Percentiles rank a stretch among this genome's conserved stretches.
phyloP scores from a whole-genome alignment of 2,329 filamentous ascomycete genomes.

The Juglanconis sp. region DNA sequence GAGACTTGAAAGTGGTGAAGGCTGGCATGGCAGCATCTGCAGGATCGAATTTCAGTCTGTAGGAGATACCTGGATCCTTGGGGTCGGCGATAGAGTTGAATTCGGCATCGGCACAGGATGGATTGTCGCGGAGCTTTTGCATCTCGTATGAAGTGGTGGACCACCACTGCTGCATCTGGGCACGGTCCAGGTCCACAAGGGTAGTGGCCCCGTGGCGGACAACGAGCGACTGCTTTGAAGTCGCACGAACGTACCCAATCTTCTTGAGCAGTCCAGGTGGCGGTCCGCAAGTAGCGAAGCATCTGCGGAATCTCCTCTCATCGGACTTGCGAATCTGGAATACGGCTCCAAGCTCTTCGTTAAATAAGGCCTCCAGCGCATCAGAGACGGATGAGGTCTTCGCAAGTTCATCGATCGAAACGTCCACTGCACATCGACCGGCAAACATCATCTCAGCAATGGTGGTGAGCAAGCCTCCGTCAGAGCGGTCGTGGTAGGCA shows the following conservation, averaged over 20 bases:
- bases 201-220: constrained; percentile 69
- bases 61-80: constrained; percentile 77
- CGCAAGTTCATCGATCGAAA: constrained; percentile 74
- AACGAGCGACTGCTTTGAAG: constrained; percentile 70
- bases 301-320: constrained; percentile 80
- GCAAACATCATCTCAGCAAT: constrained; percentile 98
- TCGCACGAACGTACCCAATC: constrained; percentile 72
- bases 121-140: constrained; percentile 87
- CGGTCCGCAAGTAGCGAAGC: constrained; percentile 86
- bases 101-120: constrained; percentile 80
- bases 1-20: constrained; percentile 54
- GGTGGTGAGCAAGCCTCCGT: constrained; percentile 88
- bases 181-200: constrained; percentile 67
- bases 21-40: constrained; percentile 72
- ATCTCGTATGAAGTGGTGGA: constrained; percentile 83
- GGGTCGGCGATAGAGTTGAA: constrained; percentile 72
- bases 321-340: constrained; percentile 90
- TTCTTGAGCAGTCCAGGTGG: constrained; percentile 77
- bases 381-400: constrained; percentile 60
- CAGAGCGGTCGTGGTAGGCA: constrained; percentile 91
- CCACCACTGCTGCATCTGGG: constrained; percentile 83
- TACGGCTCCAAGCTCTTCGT: constrained; percentile 91
- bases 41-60: constrained; percentile 77
- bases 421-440: constrained; percentile 80
- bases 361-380: constrained; percentile 80